phyloP scores from a whole-genome alignment of 495 filamentous ascomycete species.

The Schizothecium vesticola region DNA sequence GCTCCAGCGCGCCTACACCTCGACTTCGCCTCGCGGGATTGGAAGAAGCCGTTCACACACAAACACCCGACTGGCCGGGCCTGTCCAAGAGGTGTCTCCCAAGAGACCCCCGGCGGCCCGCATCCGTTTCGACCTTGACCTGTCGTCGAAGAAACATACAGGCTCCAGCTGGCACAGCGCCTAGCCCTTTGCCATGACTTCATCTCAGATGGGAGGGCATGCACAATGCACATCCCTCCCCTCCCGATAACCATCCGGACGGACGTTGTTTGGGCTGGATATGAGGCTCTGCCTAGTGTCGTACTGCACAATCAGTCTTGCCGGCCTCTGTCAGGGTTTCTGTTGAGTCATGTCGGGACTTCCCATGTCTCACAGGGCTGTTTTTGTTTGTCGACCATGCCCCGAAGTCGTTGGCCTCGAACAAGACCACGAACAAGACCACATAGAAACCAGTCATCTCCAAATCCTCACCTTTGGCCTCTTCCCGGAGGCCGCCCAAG shows the following conservation, averaged over 20 bases:
- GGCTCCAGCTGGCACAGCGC: conserved; percentile 1
- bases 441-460: neutral
- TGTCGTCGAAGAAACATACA: neutral
- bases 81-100: neutral
- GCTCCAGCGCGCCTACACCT: neutral
- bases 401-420: neutral
- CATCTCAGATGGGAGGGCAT: neutral
- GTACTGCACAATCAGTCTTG: neutral
- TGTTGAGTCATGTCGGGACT: neutral
- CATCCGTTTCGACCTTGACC: conserved; percentile 4
- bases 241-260: neutral
- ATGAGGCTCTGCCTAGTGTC: conserved; percentile 6
- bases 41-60: neutral
- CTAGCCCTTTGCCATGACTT: neutral
- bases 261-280: neutral
- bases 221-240: conserved; percentile 3
- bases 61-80: neutral
- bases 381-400: neutral
- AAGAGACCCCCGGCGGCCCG: conserved; percentile 1
- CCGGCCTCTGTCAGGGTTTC: neutral
- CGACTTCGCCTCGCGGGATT: neutral
- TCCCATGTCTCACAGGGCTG: neutral
- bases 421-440: neutral
- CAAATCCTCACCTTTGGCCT: neutral
- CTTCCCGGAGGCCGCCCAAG: neutral